Evolutionary conservation across 139 green algal genomes (phyloP).

Genomic region (Picochlorum sp.): DNA sequence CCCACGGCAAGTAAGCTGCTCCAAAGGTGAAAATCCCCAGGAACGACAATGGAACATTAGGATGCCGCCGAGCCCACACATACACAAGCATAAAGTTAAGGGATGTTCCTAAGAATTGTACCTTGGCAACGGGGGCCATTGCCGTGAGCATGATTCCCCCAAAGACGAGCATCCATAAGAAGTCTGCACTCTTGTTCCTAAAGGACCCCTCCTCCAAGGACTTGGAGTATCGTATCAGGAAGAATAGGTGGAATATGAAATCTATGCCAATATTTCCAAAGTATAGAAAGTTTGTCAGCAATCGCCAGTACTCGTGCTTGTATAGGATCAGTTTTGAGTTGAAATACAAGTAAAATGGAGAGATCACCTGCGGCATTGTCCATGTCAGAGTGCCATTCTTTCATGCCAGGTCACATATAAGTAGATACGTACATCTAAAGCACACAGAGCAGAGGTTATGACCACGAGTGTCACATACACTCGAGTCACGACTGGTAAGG

Average conservation of each 20-base stretch:
- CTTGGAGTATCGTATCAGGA: slow-evolving; percentile 94
- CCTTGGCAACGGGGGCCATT: slow-evolving; percentile 81
- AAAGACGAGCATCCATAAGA: slow-evolving; percentile 97
- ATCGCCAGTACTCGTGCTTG: slow-evolving; percentile 83
- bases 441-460: slow-evolving; percentile 84
- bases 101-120: slow-evolving; percentile 90
- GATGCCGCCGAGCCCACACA: slow-evolving; percentile 91
- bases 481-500: slow-evolving; percentile 87
- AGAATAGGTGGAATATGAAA: slow-evolving; percentile 99
- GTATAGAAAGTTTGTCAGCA: slow-evolving; percentile 98
- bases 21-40: slow-evolving; percentile 98
- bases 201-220: slow-evolving; percentile 94
- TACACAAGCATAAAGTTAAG: slow-evolving; percentile 99
- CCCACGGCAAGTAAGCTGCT: slow-evolving; percentile 96
- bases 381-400: background rate
- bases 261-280: slow-evolving; percentile 93
- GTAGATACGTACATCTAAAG: slow-evolving; percentile 71
- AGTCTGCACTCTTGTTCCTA: slow-evolving; percentile 82
- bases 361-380: slow-evolving; percentile 72
- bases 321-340: slow-evolving; percentile 84
- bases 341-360: slow-evolving; percentile 95
- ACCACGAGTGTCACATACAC: slow-evolving; percentile 92
- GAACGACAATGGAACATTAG: slow-evolving; percentile 88
- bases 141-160: slow-evolving; percentile 67
- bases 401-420: background rate